Evolutionary conservation across 1,139 yeast genomes (phyloP).

Genomic region (Geotrichum carabidarum): DNA sequence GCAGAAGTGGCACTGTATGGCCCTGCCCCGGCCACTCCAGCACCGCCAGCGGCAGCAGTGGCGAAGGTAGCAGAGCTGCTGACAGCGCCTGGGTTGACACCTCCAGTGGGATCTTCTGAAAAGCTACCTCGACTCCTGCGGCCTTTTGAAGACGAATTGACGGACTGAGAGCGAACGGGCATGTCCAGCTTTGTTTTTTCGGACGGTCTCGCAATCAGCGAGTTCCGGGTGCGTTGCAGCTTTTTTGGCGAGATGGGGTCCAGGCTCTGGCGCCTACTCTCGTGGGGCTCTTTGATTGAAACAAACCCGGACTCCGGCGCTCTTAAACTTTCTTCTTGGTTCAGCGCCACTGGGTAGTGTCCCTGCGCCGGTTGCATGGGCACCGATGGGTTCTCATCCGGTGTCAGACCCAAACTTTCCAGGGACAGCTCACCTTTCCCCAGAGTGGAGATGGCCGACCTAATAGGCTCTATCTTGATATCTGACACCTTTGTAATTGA

Average conservation of each 20-base stretch:
- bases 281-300: neutral
- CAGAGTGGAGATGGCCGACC: constrained; percentile 51
- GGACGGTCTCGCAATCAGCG: constrained; percentile 9
- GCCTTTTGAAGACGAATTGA: neutral
- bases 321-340: neutral
- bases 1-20: too few species aligned
- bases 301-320: neutral
- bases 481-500: constrained; percentile 25
- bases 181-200: neutral
- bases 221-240: constrained; percentile 2
- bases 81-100: too few species aligned
- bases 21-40: too few species aligned
- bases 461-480: constrained; percentile 56
- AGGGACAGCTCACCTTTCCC: constrained; percentile 70
- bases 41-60: neutral
- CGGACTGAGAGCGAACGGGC: constrained; percentile 1
- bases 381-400: constrained; percentile 21
- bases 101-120: neutral
- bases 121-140: constrained; percentile 2
- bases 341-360: neutral
- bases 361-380: constrained; percentile 21
- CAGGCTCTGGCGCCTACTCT: neutral
- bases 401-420: constrained; percentile 47
- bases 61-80: too few species aligned
- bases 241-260: constrained; percentile 3